Evolutionary conservation across 495 filamentous ascomycete genomes (phyloP), one percentile per base, ranked within the genome.

Genomic region (Letharia lupina): DNA sequence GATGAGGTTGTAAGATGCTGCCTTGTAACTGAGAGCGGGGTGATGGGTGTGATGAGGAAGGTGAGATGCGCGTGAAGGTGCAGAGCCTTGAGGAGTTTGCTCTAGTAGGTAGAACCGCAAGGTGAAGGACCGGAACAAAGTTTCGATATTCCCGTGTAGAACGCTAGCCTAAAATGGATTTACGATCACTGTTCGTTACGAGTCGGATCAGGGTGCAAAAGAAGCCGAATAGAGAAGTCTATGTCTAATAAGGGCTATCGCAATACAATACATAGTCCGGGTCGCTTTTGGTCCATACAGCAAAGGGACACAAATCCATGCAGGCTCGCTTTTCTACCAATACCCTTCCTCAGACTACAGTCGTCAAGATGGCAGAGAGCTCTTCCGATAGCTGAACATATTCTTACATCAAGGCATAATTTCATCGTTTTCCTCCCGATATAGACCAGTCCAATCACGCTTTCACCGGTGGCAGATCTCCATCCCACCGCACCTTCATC

Each of bases 401-500:
- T 18, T 18, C 20, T n/a, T 15, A 48, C 35, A 65, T 45, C 8
- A 59, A 12, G 8, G 6, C 42, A 48, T 20, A n/a, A 12, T 28
- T 7, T 10, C 28, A 33, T 20, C 41, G 13, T 0, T 28, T 5
- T 4, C 11, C 20, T 44, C 33, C 52, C 1, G 28, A 35, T 44
- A 23, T 10, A 60, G n/a, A 50, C 18, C 7, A 45, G 31, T 23
- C 61, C 35, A n/a, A 41, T 63, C 35, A 60, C 41, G 16, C 11
- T 33, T 47, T 11, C 63, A 31, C 42, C 11, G 54, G 50, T 20
- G 78, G 76, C 66, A 80, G 42, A 2, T 76, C 72, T 4, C 80
- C 80, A 70, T 82, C 77, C 79, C 79, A 82, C 61, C 76, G 75
- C 9, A 82, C 73, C 70, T 80, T 82, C 79, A 81, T 87, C 33